phyloP scores from a whole-genome alignment of 768 basidiomycete species.

The Sporobolomyces pararoseus region DNA sequence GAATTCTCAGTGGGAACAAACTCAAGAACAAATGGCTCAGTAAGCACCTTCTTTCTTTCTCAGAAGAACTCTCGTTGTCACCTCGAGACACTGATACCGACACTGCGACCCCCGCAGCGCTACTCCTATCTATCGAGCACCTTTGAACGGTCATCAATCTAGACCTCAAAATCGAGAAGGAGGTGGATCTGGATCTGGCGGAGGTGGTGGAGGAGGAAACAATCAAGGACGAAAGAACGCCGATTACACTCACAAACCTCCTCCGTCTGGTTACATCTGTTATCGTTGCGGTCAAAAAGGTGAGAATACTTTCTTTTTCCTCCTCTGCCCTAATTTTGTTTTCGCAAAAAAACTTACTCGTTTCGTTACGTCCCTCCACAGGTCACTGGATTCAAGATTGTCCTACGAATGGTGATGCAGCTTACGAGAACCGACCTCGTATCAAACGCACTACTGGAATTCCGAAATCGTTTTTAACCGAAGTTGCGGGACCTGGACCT shows the following conservation, averaged over 20 bases:
- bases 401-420: constrained; percentile 92
- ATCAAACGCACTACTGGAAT: constrained; percentile 99
- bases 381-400: constrained; percentile 99
- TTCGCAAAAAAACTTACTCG: constrained; percentile 3
- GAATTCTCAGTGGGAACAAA: constrained; percentile 93
- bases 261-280: constrained; percentile 94
- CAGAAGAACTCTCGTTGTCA: background rate
- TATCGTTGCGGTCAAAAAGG: constrained; percentile 99
- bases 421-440: constrained; percentile 86
- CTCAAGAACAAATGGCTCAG: constrained; percentile 99
- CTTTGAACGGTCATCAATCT: constrained; percentile 5
- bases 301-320: constrained; percentile 22
- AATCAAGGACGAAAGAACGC: constrained; percentile 54
- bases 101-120: constrained; percentile 28
- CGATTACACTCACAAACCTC: constrained; percentile 61
- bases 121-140: constrained; percentile 57
- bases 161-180: constrained; percentile 46
- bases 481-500: constrained; percentile 75
- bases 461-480: constrained; percentile 92
- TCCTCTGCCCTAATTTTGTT: background rate
- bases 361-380: constrained; percentile 47
- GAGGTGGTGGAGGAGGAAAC: constrained; percentile 47
- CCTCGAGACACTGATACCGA: no score
- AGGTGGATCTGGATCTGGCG: constrained; percentile 55
- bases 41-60: constrained; percentile 60